Base-by-base conservation (phyloP, 352 stramenopile genomes). In the Phytophthora quininea region DNA sequence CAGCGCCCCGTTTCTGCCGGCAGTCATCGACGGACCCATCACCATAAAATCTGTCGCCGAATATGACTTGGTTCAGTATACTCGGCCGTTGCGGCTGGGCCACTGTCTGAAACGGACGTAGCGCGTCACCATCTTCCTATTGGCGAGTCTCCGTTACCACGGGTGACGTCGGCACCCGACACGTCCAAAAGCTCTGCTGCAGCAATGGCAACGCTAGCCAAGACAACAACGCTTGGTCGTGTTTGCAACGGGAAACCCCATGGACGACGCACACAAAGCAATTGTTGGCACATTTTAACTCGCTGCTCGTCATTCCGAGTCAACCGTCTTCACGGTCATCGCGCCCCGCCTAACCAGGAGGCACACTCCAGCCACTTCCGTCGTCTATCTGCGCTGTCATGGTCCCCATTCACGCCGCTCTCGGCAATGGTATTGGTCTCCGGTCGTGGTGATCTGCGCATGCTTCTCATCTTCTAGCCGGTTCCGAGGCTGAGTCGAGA, bases 261-360 rank as follows among this genome's bases (percentile, higher is more conserved):
- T 24, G 19, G 19, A 46, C 19, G 38, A 46, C 12, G 29, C 19
- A 49, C 43, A 49, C 43, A 29, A 29, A 49, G 43, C 43, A 49
- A 49, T 29, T 29, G 43, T 29, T 49, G 43, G 3, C 43, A 29
- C 15, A 24, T 12, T 24, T 24, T n/a, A 49, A 47, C 15, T 24
- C 40, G 40, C 40, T 24, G 40, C 40, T 8, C 40, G 40, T 47
- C 40, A 47, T n/a, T 47, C 15, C 40, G 19, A 14, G 6, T 47
- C 15, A 47, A 49, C 43, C 10, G 35, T 49, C 43, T 49, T n/a
- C 43, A 12, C 19, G 43, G 43, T 49, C 43, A 49, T 49, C 43
- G 4, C 15, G 43, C 43, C 43, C 3, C 43, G 43, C 43, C 43
- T 49, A 49, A 49, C 43, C 43, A 11, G 43, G 35, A 40, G 6